Percentiles rank a stretch among this genome's conserved stretches.
phyloP scores from a whole-genome alignment of 148 eudicot genomes.

The Vaccinium myrtillus region DNA sequence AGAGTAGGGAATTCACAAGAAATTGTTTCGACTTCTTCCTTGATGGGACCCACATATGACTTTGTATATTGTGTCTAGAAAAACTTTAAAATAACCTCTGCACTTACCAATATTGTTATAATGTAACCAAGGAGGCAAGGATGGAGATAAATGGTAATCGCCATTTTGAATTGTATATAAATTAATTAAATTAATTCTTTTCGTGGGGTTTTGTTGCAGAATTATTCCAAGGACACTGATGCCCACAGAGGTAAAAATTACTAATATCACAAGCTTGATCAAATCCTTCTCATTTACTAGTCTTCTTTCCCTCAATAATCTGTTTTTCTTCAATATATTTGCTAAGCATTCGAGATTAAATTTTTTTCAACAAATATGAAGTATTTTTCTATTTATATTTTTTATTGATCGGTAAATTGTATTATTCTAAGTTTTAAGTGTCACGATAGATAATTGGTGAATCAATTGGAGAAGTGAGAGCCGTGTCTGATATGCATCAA shows the following conservation, averaged over 20 bases:
- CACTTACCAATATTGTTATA: no score
- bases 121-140: no score
- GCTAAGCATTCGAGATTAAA: not conserved
- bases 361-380: not conserved
- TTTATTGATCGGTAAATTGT: no score
- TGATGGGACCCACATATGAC: no score
- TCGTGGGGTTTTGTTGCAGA: slow-evolving; percentile 43
- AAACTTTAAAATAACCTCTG: no score
- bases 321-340: not conserved
- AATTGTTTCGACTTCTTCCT: no score
- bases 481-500: slow-evolving; percentile 93
- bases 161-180: not conserved
- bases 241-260: slow-evolving; percentile 70
- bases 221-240: slow-evolving; percentile 88
- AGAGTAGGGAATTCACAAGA: no score
- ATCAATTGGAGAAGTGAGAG: slow-evolving; percentile 75
- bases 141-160: not conserved
- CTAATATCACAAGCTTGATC: slow-evolving; percentile 23
- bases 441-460: slow-evolving; percentile 71
- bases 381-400: no score
- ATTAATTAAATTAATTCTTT: not conserved
- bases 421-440: not conserved
- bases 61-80: no score
- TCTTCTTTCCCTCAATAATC: not conserved
- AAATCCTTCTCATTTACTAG: not conserved